phyloP scores from a whole-genome alignment of 805 yeast species.

The Saturnispora besseyi region DNA sequence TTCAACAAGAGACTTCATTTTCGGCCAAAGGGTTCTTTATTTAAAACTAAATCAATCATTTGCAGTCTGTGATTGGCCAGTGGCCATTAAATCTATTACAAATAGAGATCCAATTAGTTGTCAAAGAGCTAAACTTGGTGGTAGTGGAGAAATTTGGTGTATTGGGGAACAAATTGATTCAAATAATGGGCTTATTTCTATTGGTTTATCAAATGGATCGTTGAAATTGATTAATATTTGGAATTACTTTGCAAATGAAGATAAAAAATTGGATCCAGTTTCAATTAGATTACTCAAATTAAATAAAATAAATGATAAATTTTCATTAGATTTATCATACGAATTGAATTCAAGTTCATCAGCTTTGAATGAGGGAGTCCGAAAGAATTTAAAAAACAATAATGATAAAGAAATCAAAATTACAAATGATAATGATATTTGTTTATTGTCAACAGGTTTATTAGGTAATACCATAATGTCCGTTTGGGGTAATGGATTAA shows the following conservation, averaged over 20 bases:
- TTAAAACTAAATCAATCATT: not conserved
- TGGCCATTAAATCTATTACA: constrained; percentile 1
- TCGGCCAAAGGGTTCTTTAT: not conserved
- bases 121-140: constrained; percentile 8
- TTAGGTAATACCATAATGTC: constrained; percentile 16
- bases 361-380: constrained; percentile 5
- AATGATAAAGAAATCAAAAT: not conserved
- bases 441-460: constrained; percentile 7
- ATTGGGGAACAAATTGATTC: constrained; percentile 3
- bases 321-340: constrained; percentile 19
- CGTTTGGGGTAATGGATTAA: constrained; percentile 24
- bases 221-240: constrained; percentile 13
- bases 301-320: constrained; percentile 13
- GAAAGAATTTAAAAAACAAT: constrained; percentile 4
- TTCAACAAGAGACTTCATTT: constrained; percentile 16
- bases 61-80: constrained; percentile 9
- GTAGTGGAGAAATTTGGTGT: constrained; percentile 11
- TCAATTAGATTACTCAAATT: constrained; percentile 19
- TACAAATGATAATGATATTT: constrained; percentile 14
- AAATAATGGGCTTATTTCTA: constrained; percentile 5
- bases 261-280: constrained; percentile 10
- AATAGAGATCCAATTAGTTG: constrained; percentile 5
- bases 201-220: constrained; percentile 17
- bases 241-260: constrained; percentile 7
- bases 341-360: constrained; percentile 8